These are phyloP conservation scores for Penicillium sp. DNA, from an alignment of 2,329 filamentous ascomycete genomes.

Conservation along the genomic window DNA sequence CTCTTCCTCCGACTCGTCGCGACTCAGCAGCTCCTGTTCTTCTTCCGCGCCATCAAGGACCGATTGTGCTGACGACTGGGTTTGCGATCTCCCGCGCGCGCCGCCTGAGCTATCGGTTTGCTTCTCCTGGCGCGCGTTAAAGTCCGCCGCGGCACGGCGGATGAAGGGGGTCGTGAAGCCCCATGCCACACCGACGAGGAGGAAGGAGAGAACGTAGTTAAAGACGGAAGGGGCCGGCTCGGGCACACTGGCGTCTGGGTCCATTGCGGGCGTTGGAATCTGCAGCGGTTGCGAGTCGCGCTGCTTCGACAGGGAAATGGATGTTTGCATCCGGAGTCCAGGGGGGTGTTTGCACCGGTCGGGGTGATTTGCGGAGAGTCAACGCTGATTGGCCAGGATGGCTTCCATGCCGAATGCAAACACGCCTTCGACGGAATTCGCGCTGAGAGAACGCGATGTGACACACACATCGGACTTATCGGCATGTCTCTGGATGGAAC, in stretches of 20 bases:
- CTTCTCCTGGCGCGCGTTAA: conserved; percentile 56
- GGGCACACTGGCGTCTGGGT: conserved; percentile 29
- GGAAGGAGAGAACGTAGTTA: conserved; percentile 84
- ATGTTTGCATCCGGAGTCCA: not conserved
- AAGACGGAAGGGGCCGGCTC: conserved; percentile 47
- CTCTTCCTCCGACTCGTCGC: conserved; percentile 7
- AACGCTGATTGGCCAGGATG: too few species aligned
- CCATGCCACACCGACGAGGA: conserved; percentile 89
- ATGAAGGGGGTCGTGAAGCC: conserved; percentile 92
- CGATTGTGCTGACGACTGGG: not conserved
- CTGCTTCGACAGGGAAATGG: not conserved
- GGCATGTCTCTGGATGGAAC: too few species aligned
- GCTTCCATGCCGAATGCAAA: too few species aligned
- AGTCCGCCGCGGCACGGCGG: conserved; percentile 74
- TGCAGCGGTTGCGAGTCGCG: too few species aligned
- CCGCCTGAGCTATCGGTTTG: conserved; percentile 7
- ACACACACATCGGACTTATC: too few species aligned
- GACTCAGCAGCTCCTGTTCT: conserved; percentile 18
- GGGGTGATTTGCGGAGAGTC: too few species aligned
- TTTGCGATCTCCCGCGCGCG: conserved; percentile 12
- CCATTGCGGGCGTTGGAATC: conserved; percentile 24
- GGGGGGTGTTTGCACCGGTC: too few species aligned
- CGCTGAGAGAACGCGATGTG: too few species aligned
- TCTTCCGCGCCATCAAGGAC: conserved; percentile 6
- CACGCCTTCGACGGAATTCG: too few species aligned